A percentile compares a stretch with the other conserved stretches of the same genome.
These are phyloP conservation scores for Yarrowia galli DNA, from an alignment of 1,139 yeast genomes.

Conservation along the genomic window DNA sequence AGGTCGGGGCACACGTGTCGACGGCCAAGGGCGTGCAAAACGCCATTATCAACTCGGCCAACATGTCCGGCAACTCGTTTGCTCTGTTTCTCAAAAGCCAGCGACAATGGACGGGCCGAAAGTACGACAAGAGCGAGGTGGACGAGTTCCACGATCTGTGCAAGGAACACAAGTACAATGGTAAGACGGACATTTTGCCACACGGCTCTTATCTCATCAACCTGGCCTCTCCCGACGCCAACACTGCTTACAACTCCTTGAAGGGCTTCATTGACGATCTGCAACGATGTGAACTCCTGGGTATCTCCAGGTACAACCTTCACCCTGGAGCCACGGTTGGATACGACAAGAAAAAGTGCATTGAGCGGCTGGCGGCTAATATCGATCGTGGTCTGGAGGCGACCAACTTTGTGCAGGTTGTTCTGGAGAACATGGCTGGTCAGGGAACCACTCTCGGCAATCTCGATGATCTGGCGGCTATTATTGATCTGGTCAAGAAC, in stretches of 20 bases:
- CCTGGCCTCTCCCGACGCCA: slow-evolving; percentile 86
- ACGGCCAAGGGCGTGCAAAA: slow-evolving; percentile 48
- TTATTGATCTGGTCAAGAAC: slow-evolving; percentile 77
- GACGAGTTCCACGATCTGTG: slow-evolving; percentile 69
- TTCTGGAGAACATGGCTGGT: slow-evolving; percentile 98
- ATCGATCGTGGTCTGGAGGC: slow-evolving; percentile 78
- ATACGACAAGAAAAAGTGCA: slow-evolving; percentile 69
- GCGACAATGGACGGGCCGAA: slow-evolving; percentile 88
- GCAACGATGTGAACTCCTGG: slow-evolving; percentile 80
- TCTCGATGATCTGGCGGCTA: slow-evolving; percentile 74
- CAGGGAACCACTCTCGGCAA: slow-evolving; percentile 85
- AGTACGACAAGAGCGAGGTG: slow-evolving; percentile 70
- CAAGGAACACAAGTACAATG: slow-evolving; percentile 67
- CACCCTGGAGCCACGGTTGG: slow-evolving; percentile 90
- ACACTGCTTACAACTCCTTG: slow-evolving; percentile 76
- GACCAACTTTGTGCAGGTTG: slow-evolving; percentile 82
- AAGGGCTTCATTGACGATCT: slow-evolving; percentile 87
- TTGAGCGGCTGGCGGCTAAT: slow-evolving; percentile 72
- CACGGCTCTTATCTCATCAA: slow-evolving; percentile 96
- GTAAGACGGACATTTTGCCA: slow-evolving; percentile 76
- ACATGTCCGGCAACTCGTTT: slow-evolving; percentile 65
- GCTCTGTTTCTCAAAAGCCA: slow-evolving; percentile 92
- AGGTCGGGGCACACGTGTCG: slow-evolving; percentile 52
- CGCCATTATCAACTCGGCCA: slow-evolving; percentile 35
- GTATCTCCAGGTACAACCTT: slow-evolving; percentile 86